These are phyloP conservation scores for Apiospora aurea DNA, from an alignment of 2,329 filamentous ascomycete genomes.

Conservation along the genomic window DNA sequence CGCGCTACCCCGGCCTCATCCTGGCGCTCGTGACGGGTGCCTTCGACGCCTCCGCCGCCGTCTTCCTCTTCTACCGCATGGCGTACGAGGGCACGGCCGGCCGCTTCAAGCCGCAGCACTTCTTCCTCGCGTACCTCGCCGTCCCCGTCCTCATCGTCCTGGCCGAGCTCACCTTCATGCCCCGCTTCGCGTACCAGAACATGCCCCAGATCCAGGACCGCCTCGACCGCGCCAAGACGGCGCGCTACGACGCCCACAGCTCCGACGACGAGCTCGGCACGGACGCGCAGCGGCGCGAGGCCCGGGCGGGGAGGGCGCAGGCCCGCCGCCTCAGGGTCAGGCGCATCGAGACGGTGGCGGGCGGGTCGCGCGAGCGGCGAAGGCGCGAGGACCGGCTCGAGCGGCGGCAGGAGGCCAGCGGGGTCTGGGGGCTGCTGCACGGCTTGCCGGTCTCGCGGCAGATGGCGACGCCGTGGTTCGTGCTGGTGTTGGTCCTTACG, in stretches of 20 bases:
- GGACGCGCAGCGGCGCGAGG: conserved; percentile 54
- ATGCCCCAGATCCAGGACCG: conserved; percentile 48
- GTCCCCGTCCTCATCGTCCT: conserved; percentile 46
- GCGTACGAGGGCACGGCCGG: conserved; percentile 55
- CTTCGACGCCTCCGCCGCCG: conserved; percentile 69
- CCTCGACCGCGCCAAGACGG: conserved; percentile 47
- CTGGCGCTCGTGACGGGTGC: conserved; percentile 68
- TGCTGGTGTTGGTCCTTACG: conserved; percentile 72
- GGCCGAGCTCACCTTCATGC: conserved; percentile 50
- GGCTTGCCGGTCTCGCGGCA: conserved; percentile 68
- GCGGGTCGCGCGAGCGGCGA: conserved; percentile 60
- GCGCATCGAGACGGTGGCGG: conserved; percentile 69
- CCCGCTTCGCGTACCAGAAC: conserved; percentile 47
- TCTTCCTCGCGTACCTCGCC: conserved; percentile 49
- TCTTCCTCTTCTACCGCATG: conserved; percentile 66
- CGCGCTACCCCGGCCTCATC: conserved; percentile 64
- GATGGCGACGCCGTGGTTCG: conserved; percentile 73
- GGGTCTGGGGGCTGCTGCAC: conserved; percentile 77
- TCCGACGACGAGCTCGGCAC: conserved; percentile 51
- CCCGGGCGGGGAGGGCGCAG: conserved; percentile 51
- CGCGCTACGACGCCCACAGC: conserved; percentile 52
- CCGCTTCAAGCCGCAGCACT: conserved; percentile 44
- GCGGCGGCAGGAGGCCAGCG: conserved; percentile 64
- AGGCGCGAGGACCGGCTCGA: conserved; percentile 62
- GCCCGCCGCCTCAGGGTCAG: conserved; percentile 64